A percentile compares a stretch with the other conserved stretches of the same genome.
Evolutionary conservation across 2,329 filamentous ascomycete genomes (phyloP).

Genomic region (Cylindrodendrum hubeiense): DNA sequence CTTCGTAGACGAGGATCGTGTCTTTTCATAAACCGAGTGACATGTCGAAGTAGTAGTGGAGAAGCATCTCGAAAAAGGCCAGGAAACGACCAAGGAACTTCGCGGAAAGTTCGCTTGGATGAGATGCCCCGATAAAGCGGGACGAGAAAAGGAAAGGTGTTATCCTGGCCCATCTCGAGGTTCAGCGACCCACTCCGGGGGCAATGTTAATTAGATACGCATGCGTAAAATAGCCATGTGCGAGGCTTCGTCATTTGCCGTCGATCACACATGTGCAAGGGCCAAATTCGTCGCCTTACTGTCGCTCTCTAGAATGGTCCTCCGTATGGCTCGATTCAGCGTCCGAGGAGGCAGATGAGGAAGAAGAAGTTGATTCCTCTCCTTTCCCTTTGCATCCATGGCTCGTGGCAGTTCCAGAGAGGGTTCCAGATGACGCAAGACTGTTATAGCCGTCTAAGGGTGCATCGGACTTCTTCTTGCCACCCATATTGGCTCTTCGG

Average conservation of each 20-base stretch:
- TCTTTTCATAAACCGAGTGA: constrained; percentile 40
- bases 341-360: constrained; percentile 53
- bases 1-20: constrained; percentile 38
- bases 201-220: constrained; percentile 17
- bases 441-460: constrained; percentile 61
- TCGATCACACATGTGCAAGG: constrained; percentile 16
- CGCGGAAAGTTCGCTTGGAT: not conserved
- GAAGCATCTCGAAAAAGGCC: constrained; percentile 20
- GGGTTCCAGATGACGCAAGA: constrained; percentile 58
- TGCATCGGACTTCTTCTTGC: constrained; percentile 54
- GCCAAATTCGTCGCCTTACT: constrained; percentile 21
- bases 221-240: constrained; percentile 1
- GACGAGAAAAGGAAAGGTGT: constrained; percentile 3
- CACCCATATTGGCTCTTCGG: constrained; percentile 63
- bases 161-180: constrained; percentile 1
- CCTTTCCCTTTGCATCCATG: constrained; percentile 48
- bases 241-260: constrained; percentile 12
- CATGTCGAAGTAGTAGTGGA: constrained; percentile 28
- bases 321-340: constrained; percentile 52
- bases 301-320: constrained; percentile 43
- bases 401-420: constrained; percentile 52
- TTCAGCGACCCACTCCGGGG: constrained; percentile 20
- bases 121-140: constrained; percentile 11
- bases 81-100: constrained; percentile 7
- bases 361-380: constrained; percentile 50